These are phyloP conservation scores for Heritiera littoralis DNA, from an alignment of 345 rosid species.

Conservation along the genomic window DNA sequence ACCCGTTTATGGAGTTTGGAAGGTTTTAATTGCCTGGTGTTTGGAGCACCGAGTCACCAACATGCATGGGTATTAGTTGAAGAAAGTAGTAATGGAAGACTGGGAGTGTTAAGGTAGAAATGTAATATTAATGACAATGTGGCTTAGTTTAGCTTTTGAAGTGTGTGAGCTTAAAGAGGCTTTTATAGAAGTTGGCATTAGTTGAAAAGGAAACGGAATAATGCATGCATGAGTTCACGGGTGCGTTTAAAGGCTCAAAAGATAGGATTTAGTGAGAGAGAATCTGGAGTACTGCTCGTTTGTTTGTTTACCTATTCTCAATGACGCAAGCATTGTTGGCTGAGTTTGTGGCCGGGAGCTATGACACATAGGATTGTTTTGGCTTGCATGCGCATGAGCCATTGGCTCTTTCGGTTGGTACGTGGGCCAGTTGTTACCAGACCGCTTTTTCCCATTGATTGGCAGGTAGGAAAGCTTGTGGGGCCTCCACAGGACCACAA, in stretches of 20 bases:
- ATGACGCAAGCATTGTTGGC: neutral
- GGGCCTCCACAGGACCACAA: neutral
- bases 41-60: neutral
- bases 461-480: neutral
- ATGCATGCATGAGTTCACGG: conserved; percentile 42
- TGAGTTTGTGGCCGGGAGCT: conserved; percentile 28
- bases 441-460: conserved; percentile 9
- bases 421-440: neutral
- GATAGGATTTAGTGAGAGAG: neutral
- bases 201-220: neutral
- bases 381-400: neutral
- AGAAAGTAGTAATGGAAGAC: neutral
- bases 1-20: neutral
- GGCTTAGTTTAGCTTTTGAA: neutral
- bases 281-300: neutral
- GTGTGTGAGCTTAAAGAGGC: neutral
- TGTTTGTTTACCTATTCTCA: conserved; percentile 3
- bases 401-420: conserved; percentile 19
- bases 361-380: conserved; percentile 31
- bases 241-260: conserved; percentile 18
- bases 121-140: neutral
- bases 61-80: neutral
- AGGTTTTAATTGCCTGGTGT: neutral
- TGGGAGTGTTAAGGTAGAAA: neutral
- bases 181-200: conserved; percentile 11